These are phyloP conservation scores for Acanthamoeba lugdunensis DNA, from an alignment of 208 protist genomes.

Conservation along the genomic window DNA sequence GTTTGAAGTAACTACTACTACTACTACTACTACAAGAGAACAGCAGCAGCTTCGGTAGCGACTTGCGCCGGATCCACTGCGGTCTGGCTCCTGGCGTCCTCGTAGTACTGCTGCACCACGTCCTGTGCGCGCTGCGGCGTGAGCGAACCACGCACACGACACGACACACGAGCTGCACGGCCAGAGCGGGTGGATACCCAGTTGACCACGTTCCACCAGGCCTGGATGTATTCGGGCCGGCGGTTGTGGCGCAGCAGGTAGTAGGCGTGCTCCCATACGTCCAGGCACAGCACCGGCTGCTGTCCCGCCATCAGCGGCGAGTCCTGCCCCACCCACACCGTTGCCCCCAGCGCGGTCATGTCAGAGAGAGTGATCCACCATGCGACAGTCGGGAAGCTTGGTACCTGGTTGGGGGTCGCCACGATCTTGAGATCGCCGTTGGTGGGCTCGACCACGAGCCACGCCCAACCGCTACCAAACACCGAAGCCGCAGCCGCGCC, in stretches of 20 bases:
- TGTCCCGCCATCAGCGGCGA: conserved; percentile 87
- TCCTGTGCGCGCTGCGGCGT: not conserved
- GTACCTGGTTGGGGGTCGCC: conserved; percentile 31
- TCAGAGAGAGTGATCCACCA: not conserved
- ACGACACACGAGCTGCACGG: not conserved
- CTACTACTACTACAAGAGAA: too few species aligned
- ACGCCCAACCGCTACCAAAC: conserved; percentile 95
- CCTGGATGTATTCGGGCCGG: conserved; percentile 76
- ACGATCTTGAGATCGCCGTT: conserved; percentile 4
- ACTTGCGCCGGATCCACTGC: too few species aligned
- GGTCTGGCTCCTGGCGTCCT: conserved; percentile 80
- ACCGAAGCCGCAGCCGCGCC: conserved; percentile 90
- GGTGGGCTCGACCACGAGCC: conserved; percentile 88
- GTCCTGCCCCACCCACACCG: not conserved
- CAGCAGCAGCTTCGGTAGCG: too few species aligned
- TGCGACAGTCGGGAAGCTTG: not conserved
- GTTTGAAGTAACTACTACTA: too few species aligned
- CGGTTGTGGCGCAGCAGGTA: conserved; percentile 93
- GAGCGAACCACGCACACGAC: not conserved
- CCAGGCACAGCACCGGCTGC: conserved; percentile 89
- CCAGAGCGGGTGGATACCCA: conserved; percentile 85
- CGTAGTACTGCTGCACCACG: conserved; percentile 11
- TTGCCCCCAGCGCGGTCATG: too few species aligned
- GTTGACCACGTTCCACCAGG: conserved; percentile 94
- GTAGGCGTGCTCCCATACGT: conserved; percentile 96